These are phyloP conservation scores for Aquilaria yunnanensis DNA, from an alignment of 345 rosid species.

Conservation along the genomic window DNA sequence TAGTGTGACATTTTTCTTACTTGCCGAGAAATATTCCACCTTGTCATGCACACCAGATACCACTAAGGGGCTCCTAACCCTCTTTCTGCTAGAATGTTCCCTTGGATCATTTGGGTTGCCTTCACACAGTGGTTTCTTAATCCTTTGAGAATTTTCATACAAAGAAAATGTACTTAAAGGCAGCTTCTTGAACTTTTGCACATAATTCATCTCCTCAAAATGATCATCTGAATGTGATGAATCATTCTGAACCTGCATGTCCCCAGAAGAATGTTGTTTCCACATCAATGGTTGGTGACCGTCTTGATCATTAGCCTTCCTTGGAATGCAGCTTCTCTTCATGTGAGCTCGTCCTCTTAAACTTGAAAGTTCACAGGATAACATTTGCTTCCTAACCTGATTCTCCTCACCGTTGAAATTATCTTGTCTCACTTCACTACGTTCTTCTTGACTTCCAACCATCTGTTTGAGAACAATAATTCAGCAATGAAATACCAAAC, in stretches of 20 bases:
- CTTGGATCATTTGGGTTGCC: constrained; percentile 17
- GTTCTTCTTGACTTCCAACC: constrained; percentile 29
- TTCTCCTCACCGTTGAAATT: constrained; percentile 22
- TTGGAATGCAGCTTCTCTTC: constrained; percentile 46
- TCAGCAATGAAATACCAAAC: constrained; percentile 8
- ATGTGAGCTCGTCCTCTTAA: constrained; percentile 56
- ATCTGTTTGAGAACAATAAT: constrained; percentile 36
- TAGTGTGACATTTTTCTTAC: constrained; percentile 21
- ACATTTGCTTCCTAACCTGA: constrained; percentile 22
- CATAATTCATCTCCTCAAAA: constrained; percentile 25
- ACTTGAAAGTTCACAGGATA: constrained; percentile 44
- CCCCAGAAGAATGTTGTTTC: constrained; percentile 36
- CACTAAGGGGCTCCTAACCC: constrained; percentile 22
- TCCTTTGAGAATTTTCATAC: constrained; percentile 26
- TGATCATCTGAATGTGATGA: constrained; percentile 32
- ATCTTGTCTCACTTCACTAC: constrained; percentile 27
- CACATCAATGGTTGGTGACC: constrained; percentile 27
- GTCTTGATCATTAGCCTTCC: constrained; percentile 39
- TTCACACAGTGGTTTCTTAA: constrained; percentile 21
- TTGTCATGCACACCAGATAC: constrained; percentile 20
- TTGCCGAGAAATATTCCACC: constrained; percentile 16
- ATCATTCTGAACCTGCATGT: constrained; percentile 42
- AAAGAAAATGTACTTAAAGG: constrained; percentile 29
- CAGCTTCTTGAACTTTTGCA: constrained; percentile 25
- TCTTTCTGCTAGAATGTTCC: constrained; percentile 37